phyloP scores from a whole-genome alignment of 108 stramenopile genomes.

The Cyclotella atomus region DNA sequence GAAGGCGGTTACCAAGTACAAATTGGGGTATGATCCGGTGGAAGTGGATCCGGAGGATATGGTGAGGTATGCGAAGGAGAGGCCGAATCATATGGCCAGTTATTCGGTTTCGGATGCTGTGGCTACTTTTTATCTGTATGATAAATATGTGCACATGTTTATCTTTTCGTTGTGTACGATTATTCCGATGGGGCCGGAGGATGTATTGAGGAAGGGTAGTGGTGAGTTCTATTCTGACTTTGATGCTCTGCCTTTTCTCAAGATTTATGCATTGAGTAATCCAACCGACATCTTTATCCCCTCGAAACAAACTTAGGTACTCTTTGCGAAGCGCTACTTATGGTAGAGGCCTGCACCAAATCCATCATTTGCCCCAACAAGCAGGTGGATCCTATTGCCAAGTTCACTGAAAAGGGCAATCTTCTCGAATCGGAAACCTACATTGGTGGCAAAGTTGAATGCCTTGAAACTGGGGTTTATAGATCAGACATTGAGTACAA shows the following conservation, averaged over 20 bases:
- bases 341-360: constrained; percentile 95
- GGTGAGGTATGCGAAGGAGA: constrained; percentile 91
- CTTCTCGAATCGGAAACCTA: constrained; percentile 98
- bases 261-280: no score
- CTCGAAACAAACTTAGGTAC: no score
- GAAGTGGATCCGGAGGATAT: constrained; percentile 99
- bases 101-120: constrained; percentile 99
- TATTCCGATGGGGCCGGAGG: constrained; percentile 99
- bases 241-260: no score
- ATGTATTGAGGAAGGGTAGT: constrained; percentile 96
- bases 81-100: constrained; percentile 96
- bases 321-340: constrained; percentile 96
- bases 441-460: constrained; percentile 99
- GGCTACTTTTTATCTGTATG: constrained; percentile 98
- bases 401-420: constrained; percentile 92
- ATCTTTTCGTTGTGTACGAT: constrained; percentile 98
- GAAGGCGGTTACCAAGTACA: constrained; percentile 99
- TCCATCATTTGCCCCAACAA: constrained; percentile 98
- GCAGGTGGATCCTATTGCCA: constrained; percentile 88
- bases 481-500: constrained; percentile 94
- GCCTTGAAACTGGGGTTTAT: constrained; percentile 98
- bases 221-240: constrained; percentile 29
- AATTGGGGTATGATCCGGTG: constrained; percentile 98
- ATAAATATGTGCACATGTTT: constrained; percentile 98
- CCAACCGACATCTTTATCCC: no score